phyloP scores from a whole-genome alignment of 2,329 filamentous ascomycete species.

The Talaromyces marneffei region DNA sequence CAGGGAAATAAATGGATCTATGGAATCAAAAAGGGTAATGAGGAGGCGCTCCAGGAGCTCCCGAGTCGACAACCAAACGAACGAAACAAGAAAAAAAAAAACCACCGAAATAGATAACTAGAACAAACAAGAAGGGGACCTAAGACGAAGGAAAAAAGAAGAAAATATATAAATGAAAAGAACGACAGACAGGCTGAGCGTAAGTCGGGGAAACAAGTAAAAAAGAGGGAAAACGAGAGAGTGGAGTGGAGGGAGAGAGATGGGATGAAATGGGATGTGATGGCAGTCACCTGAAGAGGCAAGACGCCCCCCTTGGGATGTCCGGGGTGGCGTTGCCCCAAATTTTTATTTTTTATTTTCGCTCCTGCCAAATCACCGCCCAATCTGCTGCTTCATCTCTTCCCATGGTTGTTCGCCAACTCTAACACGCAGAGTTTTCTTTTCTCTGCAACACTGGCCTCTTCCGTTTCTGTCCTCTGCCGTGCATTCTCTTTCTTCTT shows the following conservation, averaged over 20 bases:
- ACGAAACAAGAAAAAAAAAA: background rate
- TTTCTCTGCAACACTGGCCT: background rate
- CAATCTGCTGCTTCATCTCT: background rate
- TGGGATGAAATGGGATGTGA: background rate
- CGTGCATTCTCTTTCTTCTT: background rate
- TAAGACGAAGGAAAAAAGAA: constrained; percentile 15
- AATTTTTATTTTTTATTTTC: background rate
- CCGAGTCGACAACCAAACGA: constrained; percentile 10
- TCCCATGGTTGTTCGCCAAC: background rate
- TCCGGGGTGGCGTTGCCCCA: constrained; percentile 8
- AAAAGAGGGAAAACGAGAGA: background rate
- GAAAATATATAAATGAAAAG: constrained; percentile 9
- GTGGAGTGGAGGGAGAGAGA: too few species aligned
- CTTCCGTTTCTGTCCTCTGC: background rate
- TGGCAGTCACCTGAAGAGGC: constrained; percentile 5
- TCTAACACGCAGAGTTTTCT: background rate
- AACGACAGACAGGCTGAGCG: constrained; percentile 4
- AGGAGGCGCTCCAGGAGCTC: constrained; percentile 11
- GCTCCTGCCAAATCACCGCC: background rate
- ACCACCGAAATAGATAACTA: background rate
- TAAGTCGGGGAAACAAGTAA: background rate
- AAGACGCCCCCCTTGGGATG: constrained; percentile 1
- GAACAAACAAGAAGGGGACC: background rate
- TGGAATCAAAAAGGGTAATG: constrained; percentile 16
- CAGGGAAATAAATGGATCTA: constrained; percentile 11